A percentile compares a stretch with the other conserved stretches of the same genome.
Evolutionary conservation across 805 yeast species (phyloP).

Genomic region (Candida michaelii): DNA sequence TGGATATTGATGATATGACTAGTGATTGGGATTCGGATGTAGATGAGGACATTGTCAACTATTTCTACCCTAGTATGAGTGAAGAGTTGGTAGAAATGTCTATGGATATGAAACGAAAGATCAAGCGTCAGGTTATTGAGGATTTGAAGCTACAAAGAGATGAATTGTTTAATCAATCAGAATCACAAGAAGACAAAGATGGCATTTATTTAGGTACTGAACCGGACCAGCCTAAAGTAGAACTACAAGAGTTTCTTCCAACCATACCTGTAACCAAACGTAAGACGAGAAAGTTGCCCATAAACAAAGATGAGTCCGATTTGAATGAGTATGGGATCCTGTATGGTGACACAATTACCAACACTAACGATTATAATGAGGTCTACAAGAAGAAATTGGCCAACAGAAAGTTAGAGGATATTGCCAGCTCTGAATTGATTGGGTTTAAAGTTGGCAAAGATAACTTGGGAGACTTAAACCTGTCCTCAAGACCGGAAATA

Average conservation of each 20-base stretch:
- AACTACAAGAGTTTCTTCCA: conserved; percentile 23
- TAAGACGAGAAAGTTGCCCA: conserved; percentile 30
- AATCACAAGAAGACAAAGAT: conserved; percentile 22
- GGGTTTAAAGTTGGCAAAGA: conserved; percentile 38
- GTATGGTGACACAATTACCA: conserved; percentile 27
- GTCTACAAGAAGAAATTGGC: conserved; percentile 18
- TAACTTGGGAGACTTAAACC: conserved; percentile 8
- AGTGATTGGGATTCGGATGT: conserved; percentile 38
- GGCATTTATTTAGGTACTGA: conserved; percentile 39
- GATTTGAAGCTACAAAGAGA: conserved; percentile 22
- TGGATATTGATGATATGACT: conserved; percentile 32
- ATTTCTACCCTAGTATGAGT: conserved; percentile 40
- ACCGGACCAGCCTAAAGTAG: conserved; percentile 15
- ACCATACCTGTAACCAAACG: conserved; percentile 16
- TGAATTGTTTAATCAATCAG: conserved; percentile 12
- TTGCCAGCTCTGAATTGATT: conserved; percentile 28
- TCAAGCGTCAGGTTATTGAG: conserved; percentile 34
- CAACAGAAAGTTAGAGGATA: conserved; percentile 21
- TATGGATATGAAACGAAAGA: conserved; percentile 33
- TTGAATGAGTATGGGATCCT: conserved; percentile 41
- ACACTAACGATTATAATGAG: conserved; percentile 29
- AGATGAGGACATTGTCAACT: conserved; percentile 40
- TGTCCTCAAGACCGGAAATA: background rate
- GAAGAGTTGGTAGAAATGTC: conserved; percentile 27
- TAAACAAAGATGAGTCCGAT: conserved; percentile 29